Evolutionary conservation across 305 asterid species (phyloP).

Genomic region (Plantago coronopus): DNA sequence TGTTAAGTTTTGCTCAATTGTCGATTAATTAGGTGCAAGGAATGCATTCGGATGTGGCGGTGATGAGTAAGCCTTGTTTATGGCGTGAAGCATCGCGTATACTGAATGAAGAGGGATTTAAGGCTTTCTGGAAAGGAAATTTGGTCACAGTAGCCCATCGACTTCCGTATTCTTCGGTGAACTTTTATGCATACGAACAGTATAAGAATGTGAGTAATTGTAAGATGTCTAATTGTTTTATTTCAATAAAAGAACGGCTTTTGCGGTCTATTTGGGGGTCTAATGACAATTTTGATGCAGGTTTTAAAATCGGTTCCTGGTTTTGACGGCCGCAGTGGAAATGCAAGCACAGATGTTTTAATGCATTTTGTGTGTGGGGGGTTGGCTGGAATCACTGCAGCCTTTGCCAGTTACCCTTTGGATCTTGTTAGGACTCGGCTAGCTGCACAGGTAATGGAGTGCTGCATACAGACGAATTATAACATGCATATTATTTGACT

Average conservation of each 20-base stretch:
- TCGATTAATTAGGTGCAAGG: constrained; percentile 69
- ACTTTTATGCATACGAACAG: constrained; percentile 76
- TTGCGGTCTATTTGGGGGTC: neutral
- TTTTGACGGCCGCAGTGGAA: constrained; percentile 40
- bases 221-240: constrained; percentile 14
- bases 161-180: constrained; percentile 85
- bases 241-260: neutral
- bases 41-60: constrained; percentile 87
- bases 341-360: constrained; percentile 38
- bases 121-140: constrained; percentile 98
- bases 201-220: constrained; percentile 67
- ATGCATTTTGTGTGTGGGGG: constrained; percentile 94
- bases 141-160: constrained; percentile 93
- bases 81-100: constrained; percentile 77
- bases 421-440: constrained; percentile 94
- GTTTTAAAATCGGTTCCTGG: constrained; percentile 63
- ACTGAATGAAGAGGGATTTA: constrained; percentile 80
- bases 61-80: constrained; percentile 68
- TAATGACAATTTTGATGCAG: constrained; percentile 38
- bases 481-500: too few species aligned
- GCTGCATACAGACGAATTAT: too few species aligned
- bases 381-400: constrained; percentile 88
- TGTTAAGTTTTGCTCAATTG: neutral
- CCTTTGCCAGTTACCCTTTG: constrained; percentile 88
- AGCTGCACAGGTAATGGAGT: constrained; percentile 74